These are phyloP conservation scores for Pestalotiopsis sp. DNA, from an alignment of 2,329 filamentous ascomycete genomes.

Conservation along the genomic window DNA sequence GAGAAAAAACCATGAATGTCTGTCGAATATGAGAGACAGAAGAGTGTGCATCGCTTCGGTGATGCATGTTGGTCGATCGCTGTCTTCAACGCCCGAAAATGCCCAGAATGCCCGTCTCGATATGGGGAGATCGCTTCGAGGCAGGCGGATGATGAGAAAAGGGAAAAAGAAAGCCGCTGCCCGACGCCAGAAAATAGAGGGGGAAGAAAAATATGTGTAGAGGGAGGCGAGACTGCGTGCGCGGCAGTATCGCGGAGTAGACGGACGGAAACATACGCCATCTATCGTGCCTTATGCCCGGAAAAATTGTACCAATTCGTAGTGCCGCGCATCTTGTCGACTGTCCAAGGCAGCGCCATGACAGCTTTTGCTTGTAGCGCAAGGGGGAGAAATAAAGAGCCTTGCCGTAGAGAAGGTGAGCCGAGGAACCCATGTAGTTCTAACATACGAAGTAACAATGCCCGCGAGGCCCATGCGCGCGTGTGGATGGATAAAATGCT, in stretches of 20 bases:
- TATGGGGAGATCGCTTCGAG: background rate
- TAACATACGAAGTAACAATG: background rate
- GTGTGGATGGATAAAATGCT: background rate
- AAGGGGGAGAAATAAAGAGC: background rate
- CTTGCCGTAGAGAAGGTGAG: background rate
- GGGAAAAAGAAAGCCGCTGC: background rate
- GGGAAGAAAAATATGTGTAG: background rate
- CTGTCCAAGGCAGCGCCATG: background rate
- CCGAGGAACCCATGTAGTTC: slow-evolving; percentile 1
- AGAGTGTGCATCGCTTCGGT: background rate
- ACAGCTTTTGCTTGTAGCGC: background rate
- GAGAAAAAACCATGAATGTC: background rate
- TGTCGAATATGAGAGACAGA: no score
- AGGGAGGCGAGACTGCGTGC: background rate
- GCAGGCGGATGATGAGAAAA: background rate
- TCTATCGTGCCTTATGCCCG: background rate
- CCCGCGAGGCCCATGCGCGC: background rate
- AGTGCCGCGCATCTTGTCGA: background rate
- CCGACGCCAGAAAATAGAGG: background rate
- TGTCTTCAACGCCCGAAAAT: background rate
- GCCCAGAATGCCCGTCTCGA: background rate
- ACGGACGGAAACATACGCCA: no score
- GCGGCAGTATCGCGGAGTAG: background rate
- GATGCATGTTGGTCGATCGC: background rate
- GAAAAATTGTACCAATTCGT: background rate